Conservation (phyloP, 345 rosid species). For the Hibiscus tridactylites region DNA sequence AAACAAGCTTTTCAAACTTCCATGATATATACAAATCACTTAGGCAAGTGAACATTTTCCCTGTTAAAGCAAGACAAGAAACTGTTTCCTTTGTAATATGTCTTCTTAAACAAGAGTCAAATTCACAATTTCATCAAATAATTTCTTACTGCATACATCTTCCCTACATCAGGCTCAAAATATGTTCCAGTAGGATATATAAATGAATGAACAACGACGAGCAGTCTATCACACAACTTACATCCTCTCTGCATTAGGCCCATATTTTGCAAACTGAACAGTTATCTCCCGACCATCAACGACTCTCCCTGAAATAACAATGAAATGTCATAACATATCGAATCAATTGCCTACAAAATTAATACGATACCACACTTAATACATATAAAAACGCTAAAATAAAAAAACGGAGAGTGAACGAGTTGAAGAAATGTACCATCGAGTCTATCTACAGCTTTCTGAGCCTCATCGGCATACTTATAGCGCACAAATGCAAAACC, state of each 20-base stretch:
- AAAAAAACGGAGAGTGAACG: not conserved
- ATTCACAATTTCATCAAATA: not conserved
- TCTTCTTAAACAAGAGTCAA: not conserved
- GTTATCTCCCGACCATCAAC: conserved; percentile 95
- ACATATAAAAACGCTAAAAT: not conserved
- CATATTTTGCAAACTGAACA: conserved; percentile 93
- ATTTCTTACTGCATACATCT: not conserved
- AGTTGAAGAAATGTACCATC: conserved; percentile 33
- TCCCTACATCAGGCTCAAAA: not conserved
- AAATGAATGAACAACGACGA: not conserved
- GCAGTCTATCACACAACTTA: conserved; percentile 24
- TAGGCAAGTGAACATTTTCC: not conserved
- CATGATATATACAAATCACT: not conserved
- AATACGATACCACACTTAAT: not conserved
- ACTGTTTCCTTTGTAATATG: not conserved
- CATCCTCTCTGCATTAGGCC: conserved; percentile 95
- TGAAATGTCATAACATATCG: not conserved
- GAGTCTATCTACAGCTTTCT: conserved; percentile 64
- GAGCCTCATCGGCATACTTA: conserved; percentile 68
- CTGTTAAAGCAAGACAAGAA: not conserved
- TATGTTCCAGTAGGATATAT: not conserved
- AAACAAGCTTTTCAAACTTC: not conserved
- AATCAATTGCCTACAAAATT: not conserved
- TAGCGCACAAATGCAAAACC: conserved; percentile 77
- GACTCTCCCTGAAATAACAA: conserved; percentile 52